Base-by-base conservation (phyloP, 805 yeast genomes). In the Kluyveromyces dobzhanskii region DNA sequence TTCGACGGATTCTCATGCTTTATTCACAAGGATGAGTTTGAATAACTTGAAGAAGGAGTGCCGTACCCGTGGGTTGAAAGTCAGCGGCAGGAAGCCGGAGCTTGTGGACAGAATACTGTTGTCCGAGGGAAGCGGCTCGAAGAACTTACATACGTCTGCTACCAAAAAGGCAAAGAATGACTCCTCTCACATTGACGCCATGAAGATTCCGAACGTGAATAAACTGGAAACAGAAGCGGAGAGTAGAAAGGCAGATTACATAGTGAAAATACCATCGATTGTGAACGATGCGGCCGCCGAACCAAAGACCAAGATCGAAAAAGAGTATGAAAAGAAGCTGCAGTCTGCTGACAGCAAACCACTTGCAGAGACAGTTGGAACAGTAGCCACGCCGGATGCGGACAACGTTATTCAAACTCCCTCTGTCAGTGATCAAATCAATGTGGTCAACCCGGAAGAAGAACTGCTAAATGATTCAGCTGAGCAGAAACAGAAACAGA, bases 11-110 rank as follows among this genome's bases (percentile, higher is more conserved):
- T 37, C 34, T 32, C 50, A 46, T 28, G 48, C 58, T 4, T 56
- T 51, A 28, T 59, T 57, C 36, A 37, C 48, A 6, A 46, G 59
- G 21, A 70, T 77, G 73, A 74, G 75, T 31, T 60, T 78, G 29
- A 70, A 72, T 39, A 66, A 74, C 2, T 65, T 80, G 47, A 77
- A 74, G 51, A 56, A 54, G 38, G 85, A 79, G 53, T 77, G 85
- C 53, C 71, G 73, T 41, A 63, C 61, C 41, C 68, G 80, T 44
- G 83, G 84, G 0, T 56, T 80, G 43, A 75, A 71, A 48, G 70
- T 78, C 0, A 61, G 75, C n/a, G 87, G 87, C 11, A 67, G 67
- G 36, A 80, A 80, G 50, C 56, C 69, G 8, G 85, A 80, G 23
- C 59, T 80, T 17, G 65, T 78, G 18, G 51, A 59, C 8, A 55